Evolutionary conservation across 495 filamentous ascomycete genomes (phyloP), one percentile per base, ranked within the genome.

Genomic region (Podospora tetraspora): DNA sequence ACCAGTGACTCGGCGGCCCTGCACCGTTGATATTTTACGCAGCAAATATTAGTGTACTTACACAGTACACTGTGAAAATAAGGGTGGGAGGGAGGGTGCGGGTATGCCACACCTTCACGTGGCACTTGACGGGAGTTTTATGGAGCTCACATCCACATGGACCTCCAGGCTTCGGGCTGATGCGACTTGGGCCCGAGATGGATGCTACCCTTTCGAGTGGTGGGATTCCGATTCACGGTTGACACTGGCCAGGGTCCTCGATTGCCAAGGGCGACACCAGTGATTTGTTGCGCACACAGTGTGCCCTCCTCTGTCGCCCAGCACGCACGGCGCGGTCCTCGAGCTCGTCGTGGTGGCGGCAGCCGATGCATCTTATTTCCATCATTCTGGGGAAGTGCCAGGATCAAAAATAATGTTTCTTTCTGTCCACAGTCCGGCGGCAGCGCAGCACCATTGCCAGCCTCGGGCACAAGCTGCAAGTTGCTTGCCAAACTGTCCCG

Each of bases 241-340:
- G 34, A 13, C 60, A 23, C 60, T 43, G 34, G 29, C 16, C 13
- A 62, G 25, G 27, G 22, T 25, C 23, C 27, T 62, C 22, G 60
- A 29, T 16, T 22, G 22, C 22, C 23, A 62, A 29, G 22, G 22
- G 23, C 60, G 22, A 24, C 60, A 9, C 23, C 60, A 24, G 34
- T 32, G 62, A 64, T 64, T 56, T 64, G 22, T 64, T 64, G 62
- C 62, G 62, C 62, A 64, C 62, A 64, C 62, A 34, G 62, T 64
- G 34, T 43, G 34, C 0, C 12, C 9, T 37, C 2, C 16, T 56
- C 21, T 7, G 11, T n/a, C 62, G 5, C 23, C 24, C 23, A 12
- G 59, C 24, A 60, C 37, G 25, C 52, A 64, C 34, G 22, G 62
- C 57, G 37, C 34, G 13, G 34, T 11, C n/a, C 4, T 16, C 24